Evolutionary conservation across 352 stramenopile species (phyloP), one percentile per base, ranked within the genome.

Genomic region (Plasmopara halstedii): DNA sequence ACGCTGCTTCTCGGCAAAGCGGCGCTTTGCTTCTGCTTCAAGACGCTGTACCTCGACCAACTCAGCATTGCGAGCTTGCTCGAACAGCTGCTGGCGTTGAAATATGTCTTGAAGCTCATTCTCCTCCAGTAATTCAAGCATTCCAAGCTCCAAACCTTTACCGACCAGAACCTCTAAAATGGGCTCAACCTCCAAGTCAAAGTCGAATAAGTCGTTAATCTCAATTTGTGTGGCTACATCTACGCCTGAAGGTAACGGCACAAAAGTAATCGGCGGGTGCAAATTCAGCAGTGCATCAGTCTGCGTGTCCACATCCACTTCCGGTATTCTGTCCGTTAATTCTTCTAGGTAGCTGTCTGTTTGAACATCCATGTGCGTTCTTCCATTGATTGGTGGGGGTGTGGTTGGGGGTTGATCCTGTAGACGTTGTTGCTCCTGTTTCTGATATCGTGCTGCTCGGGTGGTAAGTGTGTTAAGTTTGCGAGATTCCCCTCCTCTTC

Each of bases 291-390:
- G 66, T 13, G 85, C 69, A 54, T 97, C 88, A 0, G 92, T 98
- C 53, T 98, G 92, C 14, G 88, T 98, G 52, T 92, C 83, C 8
- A 70, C 73, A 48, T 96, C 83, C 6, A 73, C 55, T 57, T 97
- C 90, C 0, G 86, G 73, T 31, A 88, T 88, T 36, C 79, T 69
- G 56, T 98, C 92, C 2, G 80, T 91, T 29, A 98, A 79, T 50
- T 97, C 91, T 46, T 98, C 92, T 1, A 98, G 67, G 62, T 95
- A 98, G 39, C 85, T 95, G 49, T 97, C 92, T 1, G 92, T 98
- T 64, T 98, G 92, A 25, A 95, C 89, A 49, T 96, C 83, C 73
- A 96, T 96, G 67, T 98, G 92, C 38, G 64, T 56, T 14, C 92
- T 68, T 0, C 89, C 86, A 14, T 85, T 66, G 19, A 97, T 64